A percentile compares a stretch with the other conserved stretches of the same genome.
Conservation (phyloP, 371 early-diverging fungal genomes). For the Dichotomocladium elegans region DNA sequence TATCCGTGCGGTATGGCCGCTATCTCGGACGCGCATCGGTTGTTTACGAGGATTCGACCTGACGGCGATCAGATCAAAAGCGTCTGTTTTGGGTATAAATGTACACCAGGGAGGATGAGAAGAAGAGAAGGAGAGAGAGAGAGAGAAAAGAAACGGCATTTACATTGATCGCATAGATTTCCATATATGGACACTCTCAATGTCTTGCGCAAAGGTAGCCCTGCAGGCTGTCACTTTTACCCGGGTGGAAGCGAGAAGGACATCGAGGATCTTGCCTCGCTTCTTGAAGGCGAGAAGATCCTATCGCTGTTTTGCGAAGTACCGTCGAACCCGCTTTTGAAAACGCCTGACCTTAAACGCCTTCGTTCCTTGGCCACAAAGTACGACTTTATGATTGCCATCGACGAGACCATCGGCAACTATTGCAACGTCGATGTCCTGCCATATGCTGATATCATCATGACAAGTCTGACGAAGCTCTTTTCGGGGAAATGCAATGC, state of each 20-base stretch:
- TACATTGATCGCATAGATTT: slow-evolving; percentile 65
- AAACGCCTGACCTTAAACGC: slow-evolving; percentile 72
- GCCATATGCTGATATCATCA: slow-evolving; percentile 81
- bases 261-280: slow-evolving; percentile 57
- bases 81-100: slow-evolving; percentile 89
- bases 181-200: slow-evolving; percentile 94
- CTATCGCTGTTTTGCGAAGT: slow-evolving; percentile 87
- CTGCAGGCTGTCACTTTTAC: slow-evolving; percentile 81
- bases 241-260: slow-evolving; percentile 75
- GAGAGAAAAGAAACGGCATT: too few relatives aligned
- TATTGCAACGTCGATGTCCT: slow-evolving; percentile 82
- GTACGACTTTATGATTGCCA: slow-evolving; percentile 74
- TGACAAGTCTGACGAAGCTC: slow-evolving; percentile 91
- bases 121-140: too few relatives aligned
- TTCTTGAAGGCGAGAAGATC: slow-evolving; percentile 57
- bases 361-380: slow-evolving; percentile 72
- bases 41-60: too few relatives aligned
- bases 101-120: too few relatives aligned
- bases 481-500: slow-evolving; percentile 95
- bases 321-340: slow-evolving; percentile 92
- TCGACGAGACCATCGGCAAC: slow-evolving; percentile 95
- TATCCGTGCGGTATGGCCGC: slow-evolving; percentile 92
- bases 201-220: slow-evolving; percentile 90
- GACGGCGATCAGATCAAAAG: too few relatives aligned
- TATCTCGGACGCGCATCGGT: slow-evolving; percentile 80